Conservation (phyloP, 2,329 filamentous ascomycete species). For the Colletotrichum orchidophilum region DNA sequence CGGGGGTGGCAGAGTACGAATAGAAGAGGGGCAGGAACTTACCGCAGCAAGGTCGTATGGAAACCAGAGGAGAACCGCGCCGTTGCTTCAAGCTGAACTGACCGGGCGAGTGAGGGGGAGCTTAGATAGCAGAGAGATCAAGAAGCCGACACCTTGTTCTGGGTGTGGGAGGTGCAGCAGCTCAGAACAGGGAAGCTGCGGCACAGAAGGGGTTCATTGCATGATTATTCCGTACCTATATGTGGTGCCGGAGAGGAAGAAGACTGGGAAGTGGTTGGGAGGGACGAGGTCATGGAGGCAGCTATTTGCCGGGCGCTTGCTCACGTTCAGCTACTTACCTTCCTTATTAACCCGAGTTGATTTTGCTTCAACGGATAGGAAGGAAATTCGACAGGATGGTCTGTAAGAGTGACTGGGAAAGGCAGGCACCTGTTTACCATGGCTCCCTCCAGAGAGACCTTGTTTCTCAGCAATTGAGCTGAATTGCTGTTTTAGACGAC, state of each 20-base stretch:
- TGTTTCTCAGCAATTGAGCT: background rate
- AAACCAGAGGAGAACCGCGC: background rate
- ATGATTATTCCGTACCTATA: conserved; percentile 25
- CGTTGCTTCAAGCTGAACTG: background rate
- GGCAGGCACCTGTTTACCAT: background rate
- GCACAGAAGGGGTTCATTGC: conserved; percentile 30
- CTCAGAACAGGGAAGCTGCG: conserved; percentile 30
- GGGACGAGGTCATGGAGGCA: background rate
- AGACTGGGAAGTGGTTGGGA: conserved; percentile 10
- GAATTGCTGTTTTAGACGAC: background rate
- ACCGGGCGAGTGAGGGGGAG: conserved; percentile 6
- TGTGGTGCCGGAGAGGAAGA: background rate
- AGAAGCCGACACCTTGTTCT: conserved; percentile 11
- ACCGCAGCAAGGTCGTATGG: background rate
- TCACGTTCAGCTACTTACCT: background rate
- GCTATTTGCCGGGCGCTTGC: background rate
- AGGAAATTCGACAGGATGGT: background rate
- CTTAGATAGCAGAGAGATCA: conserved; percentile 25
- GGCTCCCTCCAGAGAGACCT: background rate
- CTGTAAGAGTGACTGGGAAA: background rate
- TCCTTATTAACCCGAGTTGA: background rate
- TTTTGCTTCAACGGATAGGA: too few species aligned
- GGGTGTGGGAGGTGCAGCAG: conserved; percentile 16
- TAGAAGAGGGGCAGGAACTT: background rate
- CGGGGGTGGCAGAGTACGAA: background rate